Evolutionary conservation across 208 protist genomes (phyloP).

Genomic region (Leishmania turanica): DNA sequence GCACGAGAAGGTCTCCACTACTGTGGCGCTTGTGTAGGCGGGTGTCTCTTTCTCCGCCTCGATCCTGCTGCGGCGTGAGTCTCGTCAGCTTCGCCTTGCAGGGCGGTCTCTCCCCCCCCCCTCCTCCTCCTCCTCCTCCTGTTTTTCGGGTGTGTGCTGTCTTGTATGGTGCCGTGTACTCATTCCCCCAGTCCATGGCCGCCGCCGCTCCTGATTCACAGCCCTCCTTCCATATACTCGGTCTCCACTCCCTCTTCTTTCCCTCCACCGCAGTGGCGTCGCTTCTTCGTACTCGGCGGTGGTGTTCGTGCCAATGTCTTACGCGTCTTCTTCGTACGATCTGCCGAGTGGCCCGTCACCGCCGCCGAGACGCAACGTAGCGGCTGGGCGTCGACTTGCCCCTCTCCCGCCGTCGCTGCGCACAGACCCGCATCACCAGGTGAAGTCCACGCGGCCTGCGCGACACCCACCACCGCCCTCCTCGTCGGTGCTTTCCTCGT

Average conservation of each 20-base stretch:
- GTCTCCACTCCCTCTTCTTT: background rate
- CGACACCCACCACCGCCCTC: background rate
- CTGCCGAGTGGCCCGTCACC: background rate
- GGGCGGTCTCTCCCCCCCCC: background rate
- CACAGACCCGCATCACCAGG: background rate
- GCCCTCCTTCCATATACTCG: background rate
- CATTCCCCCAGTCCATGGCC: background rate
- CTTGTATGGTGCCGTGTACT: background rate
- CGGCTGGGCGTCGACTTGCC: slow-evolving; percentile 19
- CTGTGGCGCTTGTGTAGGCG: no score
- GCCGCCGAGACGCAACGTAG: slow-evolving; percentile 8
- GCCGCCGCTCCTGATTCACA: background rate
- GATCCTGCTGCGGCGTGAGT: background rate
- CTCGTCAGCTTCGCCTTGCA: background rate
- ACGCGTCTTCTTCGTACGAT: background rate
- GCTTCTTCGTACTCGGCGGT: background rate
- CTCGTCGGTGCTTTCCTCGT: background rate
- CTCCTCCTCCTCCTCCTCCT: background rate
- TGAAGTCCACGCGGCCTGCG: background rate
- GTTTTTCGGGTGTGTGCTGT: background rate
- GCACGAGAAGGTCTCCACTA: background rate
- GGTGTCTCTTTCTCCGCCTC: background rate
- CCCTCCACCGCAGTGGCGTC: no score
- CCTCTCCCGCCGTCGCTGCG: slow-evolving; percentile 17
- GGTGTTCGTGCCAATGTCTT: background rate